Conservation (phyloP, 768 basidiomycete species). For the Antrodiella citrinella region DNA sequence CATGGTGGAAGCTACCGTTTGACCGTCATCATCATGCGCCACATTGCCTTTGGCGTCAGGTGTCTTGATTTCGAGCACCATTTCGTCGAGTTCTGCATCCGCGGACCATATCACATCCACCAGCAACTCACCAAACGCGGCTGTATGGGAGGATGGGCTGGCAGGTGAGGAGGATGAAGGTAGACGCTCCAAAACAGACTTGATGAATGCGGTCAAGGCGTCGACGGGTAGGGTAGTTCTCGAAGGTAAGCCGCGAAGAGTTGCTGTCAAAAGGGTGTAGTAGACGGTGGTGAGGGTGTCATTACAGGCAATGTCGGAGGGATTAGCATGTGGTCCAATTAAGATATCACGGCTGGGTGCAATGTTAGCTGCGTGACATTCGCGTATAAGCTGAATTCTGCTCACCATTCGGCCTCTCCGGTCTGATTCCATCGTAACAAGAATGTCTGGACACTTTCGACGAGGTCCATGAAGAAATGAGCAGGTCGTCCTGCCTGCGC, state of each 20-base stretch:
- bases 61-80: slow-evolving; percentile 44
- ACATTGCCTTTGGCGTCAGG: slow-evolving; percentile 17
- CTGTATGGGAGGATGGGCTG: slow-evolving; percentile 30
- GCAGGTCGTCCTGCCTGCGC: background rate
- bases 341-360: slow-evolving; percentile 51
- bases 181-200: slow-evolving; percentile 48
- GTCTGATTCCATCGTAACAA: slow-evolving; percentile 48
- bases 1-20: slow-evolving; percentile 4
- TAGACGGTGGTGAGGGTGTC: slow-evolving; percentile 61
- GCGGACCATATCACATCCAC: slow-evolving; percentile 80
- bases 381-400: background rate
- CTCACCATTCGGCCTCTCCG: slow-evolving; percentile 58
- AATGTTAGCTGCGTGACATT: background rate
- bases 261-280: slow-evolving; percentile 56
- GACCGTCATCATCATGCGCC: slow-evolving; percentile 6
- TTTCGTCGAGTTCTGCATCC: slow-evolving; percentile 70
- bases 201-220: slow-evolving; percentile 55
- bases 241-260: slow-evolving; percentile 48
- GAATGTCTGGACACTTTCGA: slow-evolving; percentile 41
- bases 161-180: slow-evolving; percentile 53
- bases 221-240: slow-evolving; percentile 37
- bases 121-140: slow-evolving; percentile 56
- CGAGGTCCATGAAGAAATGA: slow-evolving; percentile 44
- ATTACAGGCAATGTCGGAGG: slow-evolving; percentile 40
- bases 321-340: slow-evolving; percentile 50